Percentiles rank a stretch among this genome's conserved stretches.
Evolutionary conservation across 1,139 yeast genomes (phyloP).

Genomic region (Geotrichum cucujoidarum): DNA sequence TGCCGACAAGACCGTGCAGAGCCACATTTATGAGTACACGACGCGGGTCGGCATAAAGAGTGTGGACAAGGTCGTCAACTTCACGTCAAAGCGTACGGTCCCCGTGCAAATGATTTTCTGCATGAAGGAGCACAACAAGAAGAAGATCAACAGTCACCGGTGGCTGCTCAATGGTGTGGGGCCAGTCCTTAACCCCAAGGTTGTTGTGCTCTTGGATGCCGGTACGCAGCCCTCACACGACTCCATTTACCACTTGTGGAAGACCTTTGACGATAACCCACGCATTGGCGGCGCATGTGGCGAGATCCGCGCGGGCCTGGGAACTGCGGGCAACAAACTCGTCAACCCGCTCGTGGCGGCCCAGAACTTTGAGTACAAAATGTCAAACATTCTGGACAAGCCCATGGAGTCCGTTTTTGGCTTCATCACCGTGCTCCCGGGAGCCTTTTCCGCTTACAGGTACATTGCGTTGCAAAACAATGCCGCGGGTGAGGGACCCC

Average conservation of each 20-base stretch:
- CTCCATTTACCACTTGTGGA: slow-evolving; percentile 75
- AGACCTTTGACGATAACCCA: slow-evolving; percentile 58
- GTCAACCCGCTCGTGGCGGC: slow-evolving; percentile 76
- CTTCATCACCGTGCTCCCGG: slow-evolving; percentile 75
- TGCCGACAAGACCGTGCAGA: slow-evolving; percentile 61
- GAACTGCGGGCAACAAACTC: slow-evolving; percentile 50
- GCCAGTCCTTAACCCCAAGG: slow-evolving; percentile 62
- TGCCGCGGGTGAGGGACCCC: slow-evolving; percentile 54
- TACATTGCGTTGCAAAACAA: slow-evolving; percentile 62
- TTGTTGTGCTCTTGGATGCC: slow-evolving; percentile 69
- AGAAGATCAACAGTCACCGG: slow-evolving; percentile 76
- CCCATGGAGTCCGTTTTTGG: slow-evolving; percentile 83
- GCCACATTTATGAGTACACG: slow-evolving; percentile 77
- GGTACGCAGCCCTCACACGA: slow-evolving; percentile 73
- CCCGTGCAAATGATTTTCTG: slow-evolving; percentile 77
- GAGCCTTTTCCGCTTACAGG: slow-evolving; percentile 82
- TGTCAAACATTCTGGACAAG: slow-evolving; percentile 75
- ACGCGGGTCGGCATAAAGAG: slow-evolving; percentile 69
- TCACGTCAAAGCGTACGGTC: slow-evolving; percentile 51
- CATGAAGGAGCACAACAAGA: slow-evolving; percentile 66
- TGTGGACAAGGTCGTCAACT: slow-evolving; percentile 52
- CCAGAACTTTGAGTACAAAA: slow-evolving; percentile 79
- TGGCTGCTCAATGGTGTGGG: slow-evolving; percentile 84
- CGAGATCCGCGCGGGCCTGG: slow-evolving; percentile 67
- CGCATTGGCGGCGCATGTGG: slow-evolving; percentile 89